Conservation (phyloP, 768 basidiomycete genomes). For the Pseudohyphozyma bogoriensis region DNA sequence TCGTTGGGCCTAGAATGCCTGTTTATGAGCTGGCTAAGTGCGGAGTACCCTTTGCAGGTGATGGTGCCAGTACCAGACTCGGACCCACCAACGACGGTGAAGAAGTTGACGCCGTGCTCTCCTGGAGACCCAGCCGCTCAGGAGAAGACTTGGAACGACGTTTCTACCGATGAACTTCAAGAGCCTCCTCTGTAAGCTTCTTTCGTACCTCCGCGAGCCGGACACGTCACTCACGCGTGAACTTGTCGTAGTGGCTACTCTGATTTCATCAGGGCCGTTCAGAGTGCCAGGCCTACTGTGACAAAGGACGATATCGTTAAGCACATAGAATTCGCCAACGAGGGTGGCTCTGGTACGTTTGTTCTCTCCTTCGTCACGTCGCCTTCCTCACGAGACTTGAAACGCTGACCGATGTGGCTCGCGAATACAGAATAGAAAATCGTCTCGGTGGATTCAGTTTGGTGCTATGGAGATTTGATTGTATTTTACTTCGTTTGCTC, state of each 20-base stretch:
- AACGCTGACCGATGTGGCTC: no score
- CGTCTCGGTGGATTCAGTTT: no score
- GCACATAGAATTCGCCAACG: constrained; percentile 42
- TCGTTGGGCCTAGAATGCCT: background rate
- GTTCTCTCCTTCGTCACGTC: no score
- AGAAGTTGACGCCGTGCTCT: constrained; percentile 86
- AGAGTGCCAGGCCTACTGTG: constrained; percentile 75
- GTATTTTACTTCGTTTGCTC: no score
- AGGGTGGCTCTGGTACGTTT: constrained; percentile 36
- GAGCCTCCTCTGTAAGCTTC: constrained; percentile 62
- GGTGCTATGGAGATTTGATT: no score
- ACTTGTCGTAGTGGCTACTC: constrained; percentile 24
- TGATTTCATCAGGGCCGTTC: constrained; percentile 74
- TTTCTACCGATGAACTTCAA: constrained; percentile 76
- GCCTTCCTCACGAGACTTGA: no score
- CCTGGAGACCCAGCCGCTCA: constrained; percentile 76
- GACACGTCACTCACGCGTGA: background rate
- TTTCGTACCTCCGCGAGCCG: background rate
- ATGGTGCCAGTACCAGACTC: constrained; percentile 33
- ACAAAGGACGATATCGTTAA: constrained; percentile 71
- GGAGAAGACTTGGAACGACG: constrained; percentile 81
- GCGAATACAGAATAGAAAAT: no score
- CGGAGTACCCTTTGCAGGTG: constrained; percentile 38
- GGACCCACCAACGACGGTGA: constrained; percentile 29
- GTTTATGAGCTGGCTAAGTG: background rate